Conservation (phyloP, 306 rosid species). For the Echinosophora koreensis region DNA sequence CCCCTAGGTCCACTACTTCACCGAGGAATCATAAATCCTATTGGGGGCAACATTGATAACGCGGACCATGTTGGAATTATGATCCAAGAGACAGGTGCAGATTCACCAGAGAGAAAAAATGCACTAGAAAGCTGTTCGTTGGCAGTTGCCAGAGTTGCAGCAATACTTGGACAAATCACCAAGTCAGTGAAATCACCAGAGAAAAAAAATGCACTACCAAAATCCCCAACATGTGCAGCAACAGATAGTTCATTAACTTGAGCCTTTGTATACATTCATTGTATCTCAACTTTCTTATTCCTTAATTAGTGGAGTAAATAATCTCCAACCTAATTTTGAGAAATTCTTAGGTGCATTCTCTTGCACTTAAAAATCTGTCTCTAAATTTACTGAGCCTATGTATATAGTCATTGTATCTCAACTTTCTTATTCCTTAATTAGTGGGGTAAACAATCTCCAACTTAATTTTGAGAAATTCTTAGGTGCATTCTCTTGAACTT, state of each 20-base stretch:
- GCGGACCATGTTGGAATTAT: constrained; percentile 57
- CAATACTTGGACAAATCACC: too few species aligned
- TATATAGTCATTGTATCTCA: constrained; percentile 9
- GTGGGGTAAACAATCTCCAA: constrained; percentile 41
- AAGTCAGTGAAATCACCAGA: constrained; percentile 15
- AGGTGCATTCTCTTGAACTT: too few species aligned
- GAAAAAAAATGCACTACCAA: constrained; percentile 41
- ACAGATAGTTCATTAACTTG: constrained; percentile 49
- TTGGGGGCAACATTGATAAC: constrained; percentile 50
- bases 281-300: constrained; percentile 31
- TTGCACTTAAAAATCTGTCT: too few species aligned
- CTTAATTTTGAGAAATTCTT: not conserved
- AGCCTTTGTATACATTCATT: not conserved
- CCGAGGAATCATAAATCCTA: constrained; percentile 73
- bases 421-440: constrained; percentile 8
- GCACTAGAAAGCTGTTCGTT: too few species aligned
- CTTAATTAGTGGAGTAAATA: constrained; percentile 36
- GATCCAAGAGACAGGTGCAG: constrained; percentile 41
- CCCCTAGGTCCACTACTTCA: constrained; percentile 58
- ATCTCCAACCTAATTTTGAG: constrained; percentile 7
- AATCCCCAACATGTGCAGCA: constrained; percentile 31
- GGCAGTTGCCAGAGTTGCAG: too few species aligned
- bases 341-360: too few species aligned
- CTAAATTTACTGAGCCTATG: not conserved
- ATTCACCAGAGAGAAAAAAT: too few species aligned